These are phyloP conservation scores for Lagerstroemia speciosa DNA, from an alignment of 345 rosid species.

Conservation along the genomic window DNA sequence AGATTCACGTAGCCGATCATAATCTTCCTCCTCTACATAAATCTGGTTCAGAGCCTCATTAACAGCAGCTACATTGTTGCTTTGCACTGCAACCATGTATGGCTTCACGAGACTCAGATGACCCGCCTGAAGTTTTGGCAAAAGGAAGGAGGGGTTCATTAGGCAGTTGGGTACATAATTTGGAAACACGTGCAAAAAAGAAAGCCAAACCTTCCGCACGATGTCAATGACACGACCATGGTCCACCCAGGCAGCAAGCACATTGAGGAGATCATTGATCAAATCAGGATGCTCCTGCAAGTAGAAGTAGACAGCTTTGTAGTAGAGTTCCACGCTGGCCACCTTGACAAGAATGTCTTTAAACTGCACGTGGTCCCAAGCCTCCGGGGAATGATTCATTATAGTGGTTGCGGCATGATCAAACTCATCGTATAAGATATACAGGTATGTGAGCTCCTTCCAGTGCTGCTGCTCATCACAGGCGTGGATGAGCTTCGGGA, in stretches of 20 bases:
- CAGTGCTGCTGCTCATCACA: slow-evolving; percentile 99
- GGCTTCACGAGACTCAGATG: slow-evolving; percentile 47
- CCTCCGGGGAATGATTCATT: slow-evolving; percentile 99
- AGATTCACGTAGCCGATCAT: slow-evolving; percentile 40
- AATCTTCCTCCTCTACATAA: slow-evolving; percentile 47
- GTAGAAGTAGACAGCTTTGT: slow-evolving; percentile 97
- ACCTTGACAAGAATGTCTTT: slow-evolving; percentile 88
- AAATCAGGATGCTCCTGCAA: slow-evolving; percentile 96
- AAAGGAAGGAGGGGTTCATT: neutral
- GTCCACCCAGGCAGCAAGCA: slow-evolving; percentile 86
- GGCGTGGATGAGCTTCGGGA: slow-evolving; percentile 93
- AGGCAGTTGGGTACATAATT: neutral
- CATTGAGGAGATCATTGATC: slow-evolving; percentile 87
- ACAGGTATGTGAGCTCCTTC: slow-evolving; percentile 85
- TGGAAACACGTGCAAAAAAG: neutral
- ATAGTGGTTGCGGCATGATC: slow-evolving; percentile 98
- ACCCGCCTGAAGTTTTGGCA: slow-evolving; percentile 36
- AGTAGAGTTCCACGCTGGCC: slow-evolving; percentile 89
- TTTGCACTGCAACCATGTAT: slow-evolving; percentile 49
- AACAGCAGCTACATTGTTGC: slow-evolving; percentile 46
- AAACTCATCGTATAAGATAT: slow-evolving; percentile 88
- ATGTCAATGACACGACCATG: slow-evolving; percentile 97
- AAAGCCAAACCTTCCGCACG: slow-evolving; percentile 79
- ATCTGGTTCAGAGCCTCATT: slow-evolving; percentile 48
- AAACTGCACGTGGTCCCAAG: slow-evolving; percentile 99